These are phyloP conservation scores for Serendipita sp. DNA, from an alignment of 768 basidiomycete species.

Conservation along the genomic window DNA sequence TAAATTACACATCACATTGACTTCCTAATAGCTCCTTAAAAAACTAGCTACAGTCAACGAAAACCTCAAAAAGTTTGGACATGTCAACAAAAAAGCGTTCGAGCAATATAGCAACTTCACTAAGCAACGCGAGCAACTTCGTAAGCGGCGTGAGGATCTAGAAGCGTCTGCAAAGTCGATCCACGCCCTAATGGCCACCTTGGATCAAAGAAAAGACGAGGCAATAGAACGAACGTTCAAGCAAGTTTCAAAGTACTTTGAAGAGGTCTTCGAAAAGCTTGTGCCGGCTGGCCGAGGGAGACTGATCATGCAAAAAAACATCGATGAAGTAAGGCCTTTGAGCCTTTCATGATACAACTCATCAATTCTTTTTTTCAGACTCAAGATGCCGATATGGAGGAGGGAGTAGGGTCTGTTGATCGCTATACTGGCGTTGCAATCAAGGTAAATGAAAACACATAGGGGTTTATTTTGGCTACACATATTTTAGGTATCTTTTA, in stretches of 20 bases:
- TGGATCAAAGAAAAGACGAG: conserved; percentile 95
- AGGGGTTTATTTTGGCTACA: background rate
- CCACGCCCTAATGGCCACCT: conserved; percentile 77
- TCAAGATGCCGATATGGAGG: conserved; percentile 58
- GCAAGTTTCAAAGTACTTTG: conserved; percentile 93
- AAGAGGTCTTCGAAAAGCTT: conserved; percentile 89
- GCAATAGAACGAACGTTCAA: conserved; percentile 98
- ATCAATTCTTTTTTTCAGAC: background rate
- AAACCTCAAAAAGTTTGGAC: conserved; percentile 85
- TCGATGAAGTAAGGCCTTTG: conserved; percentile 52
- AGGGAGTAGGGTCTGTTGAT: conserved; percentile 67
- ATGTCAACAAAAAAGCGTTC: conserved; percentile 98
- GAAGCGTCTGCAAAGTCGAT: conserved; percentile 83
- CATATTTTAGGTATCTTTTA: conserved; percentile 72
- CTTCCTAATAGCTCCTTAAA: conserved; percentile 56
- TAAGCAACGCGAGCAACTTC: conserved; percentile 85
- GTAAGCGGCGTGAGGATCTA: conserved; percentile 75
- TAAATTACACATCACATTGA: background rate
- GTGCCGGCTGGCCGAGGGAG: conserved; percentile 87
- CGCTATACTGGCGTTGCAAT: conserved; percentile 96
- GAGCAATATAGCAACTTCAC: conserved; percentile 98
- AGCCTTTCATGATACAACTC: background rate
- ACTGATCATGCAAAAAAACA: conserved; percentile 79
- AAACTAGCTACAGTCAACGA: conserved; percentile 88
- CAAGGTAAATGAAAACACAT: conserved; percentile 34